These are phyloP conservation scores for Tillandsia fasciculata DNA, from an alignment of 176 grass and related monocot species.

Conservation along the genomic window DNA sequence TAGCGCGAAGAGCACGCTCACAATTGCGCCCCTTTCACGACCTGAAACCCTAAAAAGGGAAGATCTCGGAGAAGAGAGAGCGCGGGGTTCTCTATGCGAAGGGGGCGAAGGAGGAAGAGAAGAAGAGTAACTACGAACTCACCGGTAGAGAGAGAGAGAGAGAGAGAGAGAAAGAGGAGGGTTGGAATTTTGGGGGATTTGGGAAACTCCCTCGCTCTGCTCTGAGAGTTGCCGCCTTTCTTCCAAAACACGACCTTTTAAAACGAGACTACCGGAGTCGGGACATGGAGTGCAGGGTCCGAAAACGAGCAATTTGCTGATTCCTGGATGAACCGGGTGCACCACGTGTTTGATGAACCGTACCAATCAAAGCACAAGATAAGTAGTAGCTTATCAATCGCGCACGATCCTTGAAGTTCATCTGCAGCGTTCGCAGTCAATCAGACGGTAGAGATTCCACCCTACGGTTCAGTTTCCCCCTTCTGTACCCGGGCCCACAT, in stretches of 20 bases:
- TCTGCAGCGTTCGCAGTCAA: too few species aligned
- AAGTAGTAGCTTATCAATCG: too few species aligned
- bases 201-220: not conserved
- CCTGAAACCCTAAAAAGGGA: not conserved
- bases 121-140: not conserved
- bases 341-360: too few species aligned
- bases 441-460: too few species aligned
- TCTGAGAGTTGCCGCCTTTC: conserved; percentile 22
- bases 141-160: not conserved
- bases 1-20: conserved; percentile 8
- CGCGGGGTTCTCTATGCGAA: not conserved
- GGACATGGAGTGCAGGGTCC: not conserved
- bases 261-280: not conserved
- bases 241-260: not conserved
- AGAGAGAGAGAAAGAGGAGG: conserved; percentile 1
- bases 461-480: too few species aligned
- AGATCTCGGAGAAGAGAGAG: not conserved
- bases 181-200: conserved; percentile 10
- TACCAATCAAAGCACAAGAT: too few species aligned
- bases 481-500: too few species aligned
- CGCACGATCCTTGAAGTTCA: too few species aligned
- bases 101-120: not conserved
- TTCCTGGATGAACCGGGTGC: too few species aligned
- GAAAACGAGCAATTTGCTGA: too few species aligned
- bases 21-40: not conserved